These are phyloP conservation scores for Apiotrichum gracile DNA, from an alignment of 1,284 basidiomycete species.

Conservation along the genomic window DNA sequence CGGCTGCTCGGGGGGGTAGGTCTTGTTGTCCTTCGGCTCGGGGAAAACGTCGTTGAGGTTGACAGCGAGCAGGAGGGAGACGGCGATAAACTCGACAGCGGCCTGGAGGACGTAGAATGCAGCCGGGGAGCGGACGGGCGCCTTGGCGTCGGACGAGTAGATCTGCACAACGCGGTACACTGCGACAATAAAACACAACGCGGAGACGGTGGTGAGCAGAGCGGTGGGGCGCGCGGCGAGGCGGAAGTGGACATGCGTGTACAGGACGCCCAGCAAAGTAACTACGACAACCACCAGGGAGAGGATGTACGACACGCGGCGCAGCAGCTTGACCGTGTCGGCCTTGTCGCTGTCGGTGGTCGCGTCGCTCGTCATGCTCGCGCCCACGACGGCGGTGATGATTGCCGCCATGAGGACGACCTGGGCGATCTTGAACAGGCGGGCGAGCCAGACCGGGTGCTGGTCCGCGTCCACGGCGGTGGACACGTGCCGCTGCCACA, in stretches of 20 bases:
- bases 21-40: neutral
- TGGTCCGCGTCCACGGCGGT: neutral
- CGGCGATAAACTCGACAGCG: slow-evolving; percentile 2
- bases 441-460: slow-evolving; percentile 5
- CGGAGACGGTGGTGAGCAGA: slow-evolving; percentile 11
- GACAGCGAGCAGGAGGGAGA: slow-evolving; percentile 4
- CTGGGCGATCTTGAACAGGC: neutral
- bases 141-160: slow-evolving; percentile 8
- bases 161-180: slow-evolving; percentile 21
- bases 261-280: slow-evolving; percentile 6
- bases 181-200: slow-evolving; percentile 14
- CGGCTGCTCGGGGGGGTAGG: neutral
- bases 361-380: neutral
- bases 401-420: slow-evolving; percentile 20
- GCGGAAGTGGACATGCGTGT: slow-evolving; percentile 12
- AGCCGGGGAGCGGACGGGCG: slow-evolving; percentile 7
- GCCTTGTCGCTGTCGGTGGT: neutral
- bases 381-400: slow-evolving; percentile 5
- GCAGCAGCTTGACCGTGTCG: slow-evolving; percentile 16
- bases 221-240: neutral
- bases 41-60: slow-evolving; percentile 12
- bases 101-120: slow-evolving; percentile 27
- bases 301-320: slow-evolving; percentile 18
- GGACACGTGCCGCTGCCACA: slow-evolving; percentile 25
- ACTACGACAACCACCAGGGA: slow-evolving; percentile 22